Evolutionary conservation across 345 rosid genomes (phyloP), one percentile per base, ranked within the genome.

Genomic region (Chamaenerion angustifolium): DNA sequence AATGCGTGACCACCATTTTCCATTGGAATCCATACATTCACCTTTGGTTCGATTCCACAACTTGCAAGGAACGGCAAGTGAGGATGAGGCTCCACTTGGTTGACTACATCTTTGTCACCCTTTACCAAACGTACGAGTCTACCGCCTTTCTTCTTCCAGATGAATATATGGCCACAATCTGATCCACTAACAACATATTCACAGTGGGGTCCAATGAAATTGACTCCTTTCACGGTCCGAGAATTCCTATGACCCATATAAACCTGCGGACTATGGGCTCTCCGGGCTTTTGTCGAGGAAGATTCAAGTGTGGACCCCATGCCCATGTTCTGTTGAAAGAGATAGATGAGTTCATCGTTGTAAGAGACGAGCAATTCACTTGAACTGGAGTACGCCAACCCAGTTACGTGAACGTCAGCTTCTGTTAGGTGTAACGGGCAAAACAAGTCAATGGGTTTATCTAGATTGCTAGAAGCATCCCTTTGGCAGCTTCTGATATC

Each of bases 131-230:
- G 89, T 47, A 87, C 51, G 37, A 83, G 89, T 66, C 77, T 74
- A 52, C 95, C 93, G 9, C 70, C 74, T 59, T 73, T 82, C 59
- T 83, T 90, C 78, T 66, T 83, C 98, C 98, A 90, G 19, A 87
- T 78, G 65, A 90, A 90, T 56, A 90, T 76, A 52, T 81, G 74
- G 40, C 98, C 98, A 73, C 96, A 90, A 61, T 90, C 96, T 37
- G 98, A 90, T 11, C 98, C 98, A 19, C 96, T 90, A 49, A 71
- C 80, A 63, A 90, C 98, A 67, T 83, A 92, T 53, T 92, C 96
- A 21, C 75, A 80, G 58, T 70, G 49, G 10, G 98, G 98, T 57
- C 98, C 98, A 52, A 76, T 78, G 64, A 87, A 92, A 63, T 61
- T 77, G 46, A 87, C 96, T 40, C 89, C 95, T 49, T 92, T 92